Percentiles rank a stretch among this genome's conserved stretches.
Evolutionary conservation across 768 basidiomycete genomes (phyloP).

Genomic region (Daedaleopsis nitida): DNA sequence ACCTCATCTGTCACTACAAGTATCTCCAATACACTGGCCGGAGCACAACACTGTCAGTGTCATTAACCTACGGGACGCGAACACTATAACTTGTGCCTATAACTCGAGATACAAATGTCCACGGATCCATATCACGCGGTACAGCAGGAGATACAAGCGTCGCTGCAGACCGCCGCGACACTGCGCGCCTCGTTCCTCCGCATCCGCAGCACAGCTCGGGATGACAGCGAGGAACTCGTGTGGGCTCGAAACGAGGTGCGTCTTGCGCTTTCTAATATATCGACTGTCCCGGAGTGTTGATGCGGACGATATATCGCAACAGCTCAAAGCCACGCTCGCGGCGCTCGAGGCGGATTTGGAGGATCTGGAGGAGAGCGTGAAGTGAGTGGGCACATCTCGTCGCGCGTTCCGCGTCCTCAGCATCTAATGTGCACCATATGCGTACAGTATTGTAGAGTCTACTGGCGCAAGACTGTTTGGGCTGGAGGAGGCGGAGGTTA

Average conservation of each 20-base stretch:
- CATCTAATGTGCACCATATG: background rate
- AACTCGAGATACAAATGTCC: conserved; percentile 46
- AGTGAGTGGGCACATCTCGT: conserved; percentile 44
- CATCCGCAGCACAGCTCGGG: conserved; percentile 71
- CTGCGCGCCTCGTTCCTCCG: conserved; percentile 76
- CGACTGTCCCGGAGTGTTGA: background rate
- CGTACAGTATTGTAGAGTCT: conserved; percentile 79
- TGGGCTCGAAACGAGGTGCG: conserved; percentile 79
- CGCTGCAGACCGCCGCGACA: conserved; percentile 70
- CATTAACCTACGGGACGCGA: no score
- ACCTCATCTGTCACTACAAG: no score
- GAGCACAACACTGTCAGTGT: no score
- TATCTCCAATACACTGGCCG: no score
- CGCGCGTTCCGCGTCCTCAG: background rate
- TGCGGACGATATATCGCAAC: background rate
- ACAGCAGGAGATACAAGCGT: conserved; percentile 77
- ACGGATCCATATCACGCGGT: conserved; percentile 88
- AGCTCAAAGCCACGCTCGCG: conserved; percentile 75
- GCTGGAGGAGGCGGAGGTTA: conserved; percentile 76
- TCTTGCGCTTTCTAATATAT: background rate
- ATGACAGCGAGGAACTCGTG: conserved; percentile 77
- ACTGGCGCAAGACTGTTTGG: conserved; percentile 85
- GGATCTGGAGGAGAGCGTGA: conserved; percentile 93
- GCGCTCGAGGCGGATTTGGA: conserved; percentile 86
- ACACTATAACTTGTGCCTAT: background rate